Evolutionary conservation across 2,329 filamentous ascomycete genomes (phyloP), one percentile per base, ranked within the genome.

Genomic region (Claviceps sp.): DNA sequence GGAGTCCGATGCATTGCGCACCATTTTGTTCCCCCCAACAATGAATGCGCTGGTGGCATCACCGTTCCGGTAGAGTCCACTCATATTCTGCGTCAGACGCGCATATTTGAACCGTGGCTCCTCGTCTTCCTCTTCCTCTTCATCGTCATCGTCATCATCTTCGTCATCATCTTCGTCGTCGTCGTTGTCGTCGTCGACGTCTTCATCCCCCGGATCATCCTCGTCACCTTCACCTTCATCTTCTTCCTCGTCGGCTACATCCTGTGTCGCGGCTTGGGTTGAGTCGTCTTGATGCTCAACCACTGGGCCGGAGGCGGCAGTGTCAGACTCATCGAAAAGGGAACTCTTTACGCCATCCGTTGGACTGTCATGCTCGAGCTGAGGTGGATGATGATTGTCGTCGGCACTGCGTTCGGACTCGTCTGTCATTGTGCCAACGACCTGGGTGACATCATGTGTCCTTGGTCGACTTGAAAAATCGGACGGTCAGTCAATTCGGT

Each of bases 11-110:
- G 37, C 34, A 47, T 51, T 40, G 52, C 73, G 61, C 75, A 91
- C 88, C 91, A 97, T 95, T 73, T 97, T 97, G 73, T 98, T 91
- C 50, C 91, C 91, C 42, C 87, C 87, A 48, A 95, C 88, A 48
- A 94, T 71, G 65, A 95, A 95, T 8, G 87, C 75, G 67, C 90
- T 96, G 26, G 91, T 96, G 59, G 89, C 88, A 76, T 98, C 93
- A 60, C 89, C 90, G 71, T 95, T 95, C 54, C 89, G 84, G 71
- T 98, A 98, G 37, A 96, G 79, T 44, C 85, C 74, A 26, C 78
- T 81, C 55, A 98, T 72, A 61, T 85, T 84, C 55, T 83, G 84
- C 7, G 93, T 97, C 59, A 97, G 71, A 48, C 89, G 85, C 49
- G 85, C 85, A 66, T 96, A 96, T 69, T 98, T 98, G 61, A 98